A percentile compares a stretch with the other conserved stretches of the same genome.
Conservation (phyloP, 345 rosid species). For the Kandelia obovata region DNA sequence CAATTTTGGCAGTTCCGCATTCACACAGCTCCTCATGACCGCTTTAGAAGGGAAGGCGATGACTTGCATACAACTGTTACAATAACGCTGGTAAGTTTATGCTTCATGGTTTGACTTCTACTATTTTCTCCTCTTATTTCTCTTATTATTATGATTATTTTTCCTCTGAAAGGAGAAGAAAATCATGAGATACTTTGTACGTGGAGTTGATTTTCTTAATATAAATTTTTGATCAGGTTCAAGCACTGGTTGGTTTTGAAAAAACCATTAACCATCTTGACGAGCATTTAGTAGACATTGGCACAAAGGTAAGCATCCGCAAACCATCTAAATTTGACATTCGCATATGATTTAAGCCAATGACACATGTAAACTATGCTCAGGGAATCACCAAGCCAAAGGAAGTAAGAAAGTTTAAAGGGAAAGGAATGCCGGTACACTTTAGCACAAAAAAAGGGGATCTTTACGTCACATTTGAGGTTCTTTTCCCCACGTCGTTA, state of each 20-base stretch:
- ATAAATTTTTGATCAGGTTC: slow-evolving; percentile 45
- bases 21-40: slow-evolving; percentile 73
- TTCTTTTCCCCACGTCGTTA: slow-evolving; percentile 76
- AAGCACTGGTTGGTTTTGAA: slow-evolving; percentile 97
- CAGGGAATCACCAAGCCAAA: slow-evolving; percentile 95
- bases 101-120: not conserved
- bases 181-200: not conserved
- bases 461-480: slow-evolving; percentile 82
- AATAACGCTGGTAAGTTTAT: slow-evolving; percentile 66
- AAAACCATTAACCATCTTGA: slow-evolving; percentile 87
- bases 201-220: not conserved
- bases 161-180: not conserved
- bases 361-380: slow-evolving; percentile 3
- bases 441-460: slow-evolving; percentile 81
- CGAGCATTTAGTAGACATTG: slow-evolving; percentile 75
- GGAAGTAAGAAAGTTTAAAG: slow-evolving; percentile 83
- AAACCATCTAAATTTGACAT: not conserved
- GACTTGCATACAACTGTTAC: slow-evolving; percentile 81
- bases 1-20: slow-evolving; percentile 61
- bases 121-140: not conserved
- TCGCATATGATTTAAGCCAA: not conserved
- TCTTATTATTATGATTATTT: not conserved
- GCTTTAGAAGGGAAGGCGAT: slow-evolving; percentile 82
- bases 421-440: slow-evolving; percentile 96
- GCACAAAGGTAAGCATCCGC: slow-evolving; percentile 61